A percentile compares a stretch with the other conserved stretches of the same genome.
Conservation (phyloP, 2,329 filamentous ascomycete genomes). For the Akanthomyces muscarius region DNA sequence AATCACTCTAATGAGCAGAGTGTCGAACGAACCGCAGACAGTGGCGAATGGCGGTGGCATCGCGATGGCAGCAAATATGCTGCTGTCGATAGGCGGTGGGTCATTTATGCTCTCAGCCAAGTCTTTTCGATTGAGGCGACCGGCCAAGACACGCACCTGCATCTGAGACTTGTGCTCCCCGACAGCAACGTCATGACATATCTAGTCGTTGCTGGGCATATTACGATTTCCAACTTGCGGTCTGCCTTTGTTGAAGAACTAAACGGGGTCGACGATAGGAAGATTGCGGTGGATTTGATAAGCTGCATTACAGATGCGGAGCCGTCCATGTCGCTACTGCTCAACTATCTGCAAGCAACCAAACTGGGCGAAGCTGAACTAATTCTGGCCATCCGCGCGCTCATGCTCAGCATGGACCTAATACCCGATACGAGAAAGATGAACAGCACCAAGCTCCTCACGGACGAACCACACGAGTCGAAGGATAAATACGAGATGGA, state of each 20-base stretch:
- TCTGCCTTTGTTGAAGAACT: conserved; percentile 52
- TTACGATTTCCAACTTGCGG: conserved; percentile 56
- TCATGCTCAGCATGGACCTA: conserved; percentile 67
- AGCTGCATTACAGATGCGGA: conserved; percentile 61
- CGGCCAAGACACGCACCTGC: conserved; percentile 34
- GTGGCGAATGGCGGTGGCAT: conserved; percentile 49
- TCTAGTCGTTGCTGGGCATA: conserved; percentile 56
- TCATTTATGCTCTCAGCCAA: conserved; percentile 59
- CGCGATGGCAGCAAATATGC: conserved; percentile 43
- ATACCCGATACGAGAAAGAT: conserved; percentile 40
- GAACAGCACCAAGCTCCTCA: conserved; percentile 31
- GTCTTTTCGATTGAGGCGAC: conserved; percentile 51
- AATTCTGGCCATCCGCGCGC: conserved; percentile 58
- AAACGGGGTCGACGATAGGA: conserved; percentile 38
- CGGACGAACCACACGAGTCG: conserved; percentile 27
- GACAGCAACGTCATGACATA: conserved; percentile 55
- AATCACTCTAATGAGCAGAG: not conserved
- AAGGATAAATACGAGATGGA: conserved; percentile 45
- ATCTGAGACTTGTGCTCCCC: conserved; percentile 38
- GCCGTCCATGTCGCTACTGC: conserved; percentile 61
- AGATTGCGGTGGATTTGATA: conserved; percentile 58
- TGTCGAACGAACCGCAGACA: conserved; percentile 23
- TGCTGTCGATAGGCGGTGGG: conserved; percentile 60
- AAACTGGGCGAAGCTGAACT: conserved; percentile 64
- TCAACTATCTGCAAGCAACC: conserved; percentile 61